These are phyloP conservation scores for Lagenidium giganteum DNA, from an alignment of 352 stramenopile genomes.

Conservation along the genomic window DNA sequence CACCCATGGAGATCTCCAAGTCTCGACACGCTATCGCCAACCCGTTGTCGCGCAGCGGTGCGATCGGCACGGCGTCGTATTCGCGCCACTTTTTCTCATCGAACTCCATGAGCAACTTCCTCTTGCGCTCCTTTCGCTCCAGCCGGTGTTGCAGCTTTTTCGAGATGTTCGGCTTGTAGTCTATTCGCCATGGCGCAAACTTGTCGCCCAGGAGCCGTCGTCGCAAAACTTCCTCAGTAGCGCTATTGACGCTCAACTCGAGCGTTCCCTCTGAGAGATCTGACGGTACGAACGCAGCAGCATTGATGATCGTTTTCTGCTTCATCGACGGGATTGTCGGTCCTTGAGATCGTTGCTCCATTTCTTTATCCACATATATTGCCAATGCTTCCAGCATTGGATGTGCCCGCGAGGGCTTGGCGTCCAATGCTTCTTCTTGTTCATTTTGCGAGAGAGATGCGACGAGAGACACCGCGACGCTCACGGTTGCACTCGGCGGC, in stretches of 20 bases:
- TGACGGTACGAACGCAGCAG: conserved; percentile 26
- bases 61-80: no score
- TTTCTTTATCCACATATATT: conserved; percentile 42
- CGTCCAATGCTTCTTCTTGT: conserved; percentile 47
- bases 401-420: conserved; percentile 38
- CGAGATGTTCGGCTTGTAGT: conserved; percentile 40
- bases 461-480: conserved; percentile 51
- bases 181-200: conserved; percentile 39
- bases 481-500: conserved; percentile 33
- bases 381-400: conserved; percentile 45
- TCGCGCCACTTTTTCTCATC: conserved; percentile 28
- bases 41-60: no score
- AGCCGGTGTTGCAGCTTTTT: no score
- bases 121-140: conserved; percentile 29
- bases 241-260: conserved; percentile 13
- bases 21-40: conserved; percentile 28
- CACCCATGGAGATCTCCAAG: conserved; percentile 38
- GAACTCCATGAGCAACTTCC: conserved; percentile 37
- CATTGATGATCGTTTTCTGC: conserved; percentile 28
- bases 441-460: conserved; percentile 54
- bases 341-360: conserved; percentile 16
- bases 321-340: conserved; percentile 20
- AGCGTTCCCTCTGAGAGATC: not conserved
- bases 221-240: conserved; percentile 28
- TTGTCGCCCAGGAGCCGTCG: conserved; percentile 28